Evolutionary conservation across 2,329 filamentous ascomycete genomes (phyloP).

Genomic region (Colletotrichum lindemuthianum): DNA sequence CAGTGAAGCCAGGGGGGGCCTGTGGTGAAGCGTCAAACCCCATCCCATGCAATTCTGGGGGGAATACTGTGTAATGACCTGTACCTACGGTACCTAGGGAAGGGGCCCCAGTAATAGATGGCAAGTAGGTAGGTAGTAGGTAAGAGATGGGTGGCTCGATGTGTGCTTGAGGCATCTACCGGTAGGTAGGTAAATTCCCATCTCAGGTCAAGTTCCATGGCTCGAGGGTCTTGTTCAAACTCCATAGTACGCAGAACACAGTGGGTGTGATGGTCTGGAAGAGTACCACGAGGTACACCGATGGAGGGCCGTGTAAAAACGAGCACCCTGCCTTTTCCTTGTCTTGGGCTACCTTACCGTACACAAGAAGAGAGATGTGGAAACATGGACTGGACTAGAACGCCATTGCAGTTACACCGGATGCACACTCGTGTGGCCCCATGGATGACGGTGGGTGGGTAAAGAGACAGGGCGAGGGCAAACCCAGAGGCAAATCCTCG

Average conservation of each 20-base stretch:
- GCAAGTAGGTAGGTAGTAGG: not conserved
- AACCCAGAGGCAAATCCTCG: not conserved
- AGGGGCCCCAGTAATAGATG: too few relatives aligned
- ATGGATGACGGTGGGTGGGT: conserved; percentile 10
- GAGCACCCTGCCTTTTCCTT: too few relatives aligned
- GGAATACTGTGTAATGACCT: not conserved
- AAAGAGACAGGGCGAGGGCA: conserved; percentile 1
- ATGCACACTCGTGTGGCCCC: conserved; percentile 5
- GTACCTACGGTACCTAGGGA: not conserved
- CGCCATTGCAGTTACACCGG: not conserved
- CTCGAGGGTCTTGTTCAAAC: too few relatives aligned
- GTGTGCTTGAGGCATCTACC: not conserved
- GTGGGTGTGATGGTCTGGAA: too few relatives aligned
- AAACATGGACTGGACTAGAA: not conserved
- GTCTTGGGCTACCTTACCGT: too few relatives aligned
- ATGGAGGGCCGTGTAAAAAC: too few relatives aligned
- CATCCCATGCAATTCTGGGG: conserved; percentile 29
- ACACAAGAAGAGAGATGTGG: not conserved
- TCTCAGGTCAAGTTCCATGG: too few relatives aligned
- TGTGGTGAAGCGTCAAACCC: conserved; percentile 23
- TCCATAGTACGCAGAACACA: too few relatives aligned
- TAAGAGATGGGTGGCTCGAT: not conserved
- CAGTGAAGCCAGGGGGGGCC: not conserved
- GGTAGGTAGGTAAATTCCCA: not conserved
- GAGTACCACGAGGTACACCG: too few relatives aligned